Percentiles rank a stretch among this genome's conserved stretches.
Conservation (phyloP, 75 land plant genomes). For the Pinus tabuliformis region DNA sequence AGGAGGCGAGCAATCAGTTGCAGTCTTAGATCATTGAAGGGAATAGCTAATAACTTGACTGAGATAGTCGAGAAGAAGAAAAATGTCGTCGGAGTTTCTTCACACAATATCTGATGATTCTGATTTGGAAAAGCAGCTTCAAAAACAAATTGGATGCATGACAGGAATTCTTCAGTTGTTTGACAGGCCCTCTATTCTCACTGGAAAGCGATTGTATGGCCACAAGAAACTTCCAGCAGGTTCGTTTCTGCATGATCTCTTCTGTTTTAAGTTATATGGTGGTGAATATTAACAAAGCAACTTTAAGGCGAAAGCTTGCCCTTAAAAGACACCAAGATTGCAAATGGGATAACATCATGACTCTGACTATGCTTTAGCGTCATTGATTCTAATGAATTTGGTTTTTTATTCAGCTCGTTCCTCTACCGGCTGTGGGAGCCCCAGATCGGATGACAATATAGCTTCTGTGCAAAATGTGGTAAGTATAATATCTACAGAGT, state of each 20-base stretch:
- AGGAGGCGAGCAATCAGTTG: too few species aligned
- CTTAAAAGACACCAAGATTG: background rate
- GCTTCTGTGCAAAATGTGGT: constrained; percentile 7
- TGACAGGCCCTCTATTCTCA: constrained; percentile 61
- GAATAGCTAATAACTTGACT: too few species aligned
- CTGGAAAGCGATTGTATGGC: constrained; percentile 41
- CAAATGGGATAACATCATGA: background rate
- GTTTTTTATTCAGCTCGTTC: constrained; percentile 2
- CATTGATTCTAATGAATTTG: background rate
- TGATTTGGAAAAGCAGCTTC: constrained; percentile 52
- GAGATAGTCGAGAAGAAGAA: background rate
- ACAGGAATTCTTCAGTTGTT: constrained; percentile 86
- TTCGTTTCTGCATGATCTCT: constrained; percentile 6
- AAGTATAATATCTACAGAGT: background rate
- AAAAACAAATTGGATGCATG: constrained; percentile 91
- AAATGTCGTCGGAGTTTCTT: constrained; percentile 66
- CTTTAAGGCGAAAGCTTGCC: too few species aligned
- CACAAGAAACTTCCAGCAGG: constrained; percentile 56
- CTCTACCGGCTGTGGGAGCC: background rate
- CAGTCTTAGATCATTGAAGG: too few species aligned
- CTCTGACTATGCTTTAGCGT: background rate
- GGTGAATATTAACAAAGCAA: too few species aligned
- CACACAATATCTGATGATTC: constrained; percentile 74
- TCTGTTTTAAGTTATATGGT: too few species aligned
- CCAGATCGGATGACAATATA: background rate